A percentile compares a stretch with the other conserved stretches of the same genome.
phyloP scores from a whole-genome alignment of 208 protist species.

The Ichthyophonus hoferi region DNA sequence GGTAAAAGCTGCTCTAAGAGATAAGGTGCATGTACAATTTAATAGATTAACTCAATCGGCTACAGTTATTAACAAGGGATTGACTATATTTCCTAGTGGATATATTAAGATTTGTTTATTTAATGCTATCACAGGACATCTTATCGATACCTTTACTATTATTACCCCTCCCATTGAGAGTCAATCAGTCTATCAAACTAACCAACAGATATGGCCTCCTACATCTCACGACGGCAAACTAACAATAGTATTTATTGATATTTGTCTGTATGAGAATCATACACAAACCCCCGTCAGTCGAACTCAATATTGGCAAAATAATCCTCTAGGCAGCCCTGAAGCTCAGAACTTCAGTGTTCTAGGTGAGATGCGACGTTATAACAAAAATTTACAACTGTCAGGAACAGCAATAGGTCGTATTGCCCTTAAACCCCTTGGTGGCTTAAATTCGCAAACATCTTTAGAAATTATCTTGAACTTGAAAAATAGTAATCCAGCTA shows the following conservation, averaged over 20 bases:
- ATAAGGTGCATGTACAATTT: neutral
- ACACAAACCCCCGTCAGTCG: too few species aligned
- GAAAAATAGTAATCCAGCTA: neutral
- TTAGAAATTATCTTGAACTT: neutral
- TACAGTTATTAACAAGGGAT: neutral
- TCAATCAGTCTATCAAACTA: neutral
- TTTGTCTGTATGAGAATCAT: too few species aligned
- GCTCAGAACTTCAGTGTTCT: too few species aligned
- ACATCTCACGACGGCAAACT: neutral
- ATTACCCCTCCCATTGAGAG: neutral
- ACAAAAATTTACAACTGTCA: too few species aligned
- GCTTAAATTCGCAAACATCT: too few species aligned
- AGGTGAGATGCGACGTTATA: too few species aligned
- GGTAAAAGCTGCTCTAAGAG: neutral
- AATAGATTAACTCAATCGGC: neutral
- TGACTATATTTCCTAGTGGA: neutral
- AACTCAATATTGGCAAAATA: too few species aligned
- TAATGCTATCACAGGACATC: too few species aligned
- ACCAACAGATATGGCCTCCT: neutral
- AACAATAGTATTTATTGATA: neutral
- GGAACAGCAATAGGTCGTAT: too few species aligned
- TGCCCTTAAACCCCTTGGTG: too few species aligned
- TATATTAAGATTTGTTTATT: neutral
- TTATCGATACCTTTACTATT: neutral
- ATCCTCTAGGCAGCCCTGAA: too few species aligned